phyloP scores from a whole-genome alignment of 768 basidiomycete species.

The Xerocomellus amylosporus region DNA sequence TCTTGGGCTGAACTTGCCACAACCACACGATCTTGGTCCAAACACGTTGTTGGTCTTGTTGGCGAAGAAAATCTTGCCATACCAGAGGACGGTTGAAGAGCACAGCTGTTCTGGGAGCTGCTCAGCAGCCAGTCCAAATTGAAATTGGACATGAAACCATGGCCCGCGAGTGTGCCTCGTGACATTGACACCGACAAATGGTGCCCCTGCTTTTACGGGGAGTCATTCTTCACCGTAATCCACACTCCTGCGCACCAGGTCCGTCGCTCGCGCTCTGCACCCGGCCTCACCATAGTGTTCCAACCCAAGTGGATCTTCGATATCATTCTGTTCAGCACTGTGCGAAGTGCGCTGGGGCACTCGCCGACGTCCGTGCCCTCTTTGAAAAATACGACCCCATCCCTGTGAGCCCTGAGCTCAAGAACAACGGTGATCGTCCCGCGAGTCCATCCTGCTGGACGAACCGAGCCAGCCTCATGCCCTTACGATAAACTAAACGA shows the following conservation, averaged over 20 bases:
- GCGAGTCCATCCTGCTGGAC: slow-evolving; percentile 22
- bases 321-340: slow-evolving; percentile 20
- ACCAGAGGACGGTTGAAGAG: too few species aligned
- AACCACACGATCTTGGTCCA: too few species aligned
- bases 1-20: too few species aligned
- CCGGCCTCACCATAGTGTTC: slow-evolving; percentile 22
- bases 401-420: slow-evolving; percentile 21
- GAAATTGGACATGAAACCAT: too few species aligned
- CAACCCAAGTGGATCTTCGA: slow-evolving; percentile 26
- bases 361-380: slow-evolving; percentile 16
- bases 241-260: slow-evolving; percentile 23
- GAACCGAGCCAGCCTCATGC: slow-evolving; percentile 19
- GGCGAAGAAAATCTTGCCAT: too few species aligned
- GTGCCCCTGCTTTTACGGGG: slow-evolving; percentile 22
- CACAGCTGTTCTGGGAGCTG: too few species aligned
- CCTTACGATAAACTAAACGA: slow-evolving; percentile 13
- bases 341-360: slow-evolving; percentile 18
- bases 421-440: slow-evolving; percentile 24
- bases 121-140: too few species aligned
- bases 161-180: neutral
- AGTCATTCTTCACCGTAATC: slow-evolving; percentile 21
- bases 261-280: slow-evolving; percentile 20
- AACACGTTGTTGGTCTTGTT: too few species aligned
- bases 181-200: too few species aligned
- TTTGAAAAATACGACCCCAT: slow-evolving; percentile 21